Conservation (phyloP, 2,329 filamentous ascomycete genomes). For the Graphilbum fragrans region DNA sequence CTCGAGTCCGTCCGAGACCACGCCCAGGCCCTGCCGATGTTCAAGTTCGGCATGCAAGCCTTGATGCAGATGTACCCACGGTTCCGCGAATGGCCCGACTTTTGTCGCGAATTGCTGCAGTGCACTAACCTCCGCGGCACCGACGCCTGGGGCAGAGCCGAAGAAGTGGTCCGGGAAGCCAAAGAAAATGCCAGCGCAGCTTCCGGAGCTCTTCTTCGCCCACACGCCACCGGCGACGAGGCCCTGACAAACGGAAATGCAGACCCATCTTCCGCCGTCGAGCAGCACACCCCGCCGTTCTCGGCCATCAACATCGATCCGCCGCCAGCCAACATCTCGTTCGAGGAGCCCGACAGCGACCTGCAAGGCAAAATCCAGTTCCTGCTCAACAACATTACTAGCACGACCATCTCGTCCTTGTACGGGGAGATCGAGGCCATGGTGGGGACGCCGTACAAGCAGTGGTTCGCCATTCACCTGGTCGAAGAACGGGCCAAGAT, state of each 20-base stretch:
- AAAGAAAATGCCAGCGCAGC: constrained; percentile 38
- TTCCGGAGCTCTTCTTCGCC: neutral
- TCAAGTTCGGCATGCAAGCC: constrained; percentile 93
- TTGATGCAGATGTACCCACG: constrained; percentile 77
- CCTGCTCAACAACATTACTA: constrained; percentile 90
- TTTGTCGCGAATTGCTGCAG: constrained; percentile 74
- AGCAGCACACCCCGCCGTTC: constrained; percentile 57
- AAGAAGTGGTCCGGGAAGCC: constrained; percentile 63
- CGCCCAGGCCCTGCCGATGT: constrained; percentile 77
- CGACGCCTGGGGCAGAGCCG: constrained; percentile 70
- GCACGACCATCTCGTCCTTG: constrained; percentile 76
- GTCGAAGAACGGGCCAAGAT: constrained; percentile 95
- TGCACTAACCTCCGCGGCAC: constrained; percentile 75
- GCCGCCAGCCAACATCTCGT: constrained; percentile 47
- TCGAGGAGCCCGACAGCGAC: constrained; percentile 73
- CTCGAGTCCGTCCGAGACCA: constrained; percentile 90
- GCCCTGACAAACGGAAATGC: constrained; percentile 56
- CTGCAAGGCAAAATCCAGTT: constrained; percentile 91
- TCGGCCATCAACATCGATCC: constrained; percentile 66
- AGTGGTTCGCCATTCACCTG: constrained; percentile 93
- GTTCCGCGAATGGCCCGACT: constrained; percentile 88
- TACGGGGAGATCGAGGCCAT: constrained; percentile 69
- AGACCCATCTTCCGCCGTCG: constrained; percentile 47
- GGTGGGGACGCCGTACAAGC: constrained; percentile 69
- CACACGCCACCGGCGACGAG: constrained; percentile 24